phyloP scores from a whole-genome alignment of 2,329 filamentous ascomycete species.

The Colletotrichum lupini region DNA sequence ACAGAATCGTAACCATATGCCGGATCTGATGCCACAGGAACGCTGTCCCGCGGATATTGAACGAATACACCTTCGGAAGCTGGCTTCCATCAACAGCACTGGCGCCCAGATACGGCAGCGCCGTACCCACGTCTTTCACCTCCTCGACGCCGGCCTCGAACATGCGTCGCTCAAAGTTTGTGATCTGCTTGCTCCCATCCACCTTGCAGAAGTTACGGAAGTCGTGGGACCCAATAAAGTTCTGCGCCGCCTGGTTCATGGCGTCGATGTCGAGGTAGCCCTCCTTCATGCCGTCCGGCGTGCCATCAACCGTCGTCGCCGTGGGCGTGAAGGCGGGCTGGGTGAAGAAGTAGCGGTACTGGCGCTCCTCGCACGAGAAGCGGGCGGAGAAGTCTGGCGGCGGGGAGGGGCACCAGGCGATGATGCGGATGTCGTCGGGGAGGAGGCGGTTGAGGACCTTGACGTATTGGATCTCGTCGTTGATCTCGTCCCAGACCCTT shows the following conservation, averaged over 20 bases:
- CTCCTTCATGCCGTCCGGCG: conserved; percentile 54
- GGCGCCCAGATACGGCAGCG: conserved; percentile 65
- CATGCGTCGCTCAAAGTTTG: conserved; percentile 83
- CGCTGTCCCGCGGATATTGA: conserved; percentile 88
- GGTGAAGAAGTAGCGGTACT: conserved; percentile 98
- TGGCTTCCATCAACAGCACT: conserved; percentile 32
- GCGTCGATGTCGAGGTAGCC: conserved; percentile 89
- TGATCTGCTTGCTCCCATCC: conserved; percentile 89
- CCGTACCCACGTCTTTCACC: conserved; percentile 65
- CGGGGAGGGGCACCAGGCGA: conserved; percentile 92
- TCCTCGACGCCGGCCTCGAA: conserved; percentile 83
- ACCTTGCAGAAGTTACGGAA: conserved; percentile 98
- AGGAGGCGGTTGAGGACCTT: conserved; percentile 87
- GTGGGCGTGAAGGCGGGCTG: conserved; percentile 87
- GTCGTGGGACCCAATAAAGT: conserved; percentile 90
- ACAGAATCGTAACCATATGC: conserved; percentile 92
- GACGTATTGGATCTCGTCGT: conserved; percentile 86
- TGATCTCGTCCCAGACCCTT: conserved; percentile 71
- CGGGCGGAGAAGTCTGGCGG: conserved; percentile 87
- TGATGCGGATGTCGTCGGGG: conserved; percentile 86
- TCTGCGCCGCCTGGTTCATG: conserved; percentile 85
- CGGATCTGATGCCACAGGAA: conserved; percentile 99
- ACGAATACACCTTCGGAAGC: conserved; percentile 81
- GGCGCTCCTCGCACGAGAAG: conserved; percentile 90
- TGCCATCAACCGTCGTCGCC: conserved; percentile 51